phyloP scores from a whole-genome alignment of 495 filamentous ascomycete genomes.

The Daldinia vernicosa region DNA sequence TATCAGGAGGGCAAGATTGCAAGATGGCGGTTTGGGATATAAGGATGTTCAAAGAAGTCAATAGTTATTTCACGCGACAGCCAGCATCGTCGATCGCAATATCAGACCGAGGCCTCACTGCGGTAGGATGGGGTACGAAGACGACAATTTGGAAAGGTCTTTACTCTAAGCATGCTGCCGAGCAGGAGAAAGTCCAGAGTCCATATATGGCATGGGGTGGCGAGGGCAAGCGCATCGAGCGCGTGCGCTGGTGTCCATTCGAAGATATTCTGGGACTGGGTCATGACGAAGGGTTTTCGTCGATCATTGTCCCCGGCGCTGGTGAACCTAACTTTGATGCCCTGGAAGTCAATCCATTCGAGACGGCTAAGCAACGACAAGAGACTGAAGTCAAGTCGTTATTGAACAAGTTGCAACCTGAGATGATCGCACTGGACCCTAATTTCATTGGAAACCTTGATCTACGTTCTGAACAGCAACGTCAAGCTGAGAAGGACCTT shows the following conservation, averaged over 20 bases:
- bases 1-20: slow-evolving; percentile 87
- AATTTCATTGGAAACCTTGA: slow-evolving; percentile 89
- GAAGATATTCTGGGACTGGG: slow-evolving; percentile 90
- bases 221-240: slow-evolving; percentile 81
- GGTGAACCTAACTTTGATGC: slow-evolving; percentile 98
- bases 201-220: slow-evolving; percentile 96
- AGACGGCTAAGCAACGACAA: slow-evolving; percentile 89
- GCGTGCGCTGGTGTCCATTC: slow-evolving; percentile 89
- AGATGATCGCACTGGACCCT: slow-evolving; percentile 95
- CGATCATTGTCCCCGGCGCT: slow-evolving; percentile 88
- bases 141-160: slow-evolving; percentile 89
- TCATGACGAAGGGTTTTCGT: slow-evolving; percentile 87
- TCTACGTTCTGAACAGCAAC: slow-evolving; percentile 74
- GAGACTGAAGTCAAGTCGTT: slow-evolving; percentile 89
- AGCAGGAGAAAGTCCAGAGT: slow-evolving; percentile 80
- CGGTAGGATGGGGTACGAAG: slow-evolving; percentile 91
- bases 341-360: slow-evolving; percentile 94
- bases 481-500: slow-evolving; percentile 75
- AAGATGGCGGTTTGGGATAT: slow-evolving; percentile 98
- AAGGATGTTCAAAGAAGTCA: slow-evolving; percentile 90
- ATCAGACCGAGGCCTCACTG: slow-evolving; percentile 85
- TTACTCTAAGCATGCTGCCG: slow-evolving; percentile 70
- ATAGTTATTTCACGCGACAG: slow-evolving; percentile 85
- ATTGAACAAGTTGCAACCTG: slow-evolving; percentile 92
- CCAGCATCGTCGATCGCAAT: slow-evolving; percentile 88